Conservation (phyloP, 1,139 yeast genomes). For the Debaryomycetaceae sp. region DNA sequence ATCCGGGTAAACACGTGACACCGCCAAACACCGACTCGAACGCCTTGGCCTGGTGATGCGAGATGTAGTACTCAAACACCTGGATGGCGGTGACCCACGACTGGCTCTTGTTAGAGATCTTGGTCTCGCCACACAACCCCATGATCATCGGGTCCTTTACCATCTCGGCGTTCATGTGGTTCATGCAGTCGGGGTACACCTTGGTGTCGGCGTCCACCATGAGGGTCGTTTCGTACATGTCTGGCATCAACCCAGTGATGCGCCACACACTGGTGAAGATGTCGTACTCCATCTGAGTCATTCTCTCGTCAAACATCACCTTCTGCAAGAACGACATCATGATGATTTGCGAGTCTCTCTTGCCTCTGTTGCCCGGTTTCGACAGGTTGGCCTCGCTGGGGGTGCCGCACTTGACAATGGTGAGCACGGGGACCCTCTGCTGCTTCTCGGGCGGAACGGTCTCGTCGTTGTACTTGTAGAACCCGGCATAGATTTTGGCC, state of each 20-base stretch:
- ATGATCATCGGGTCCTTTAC: conserved; percentile 83
- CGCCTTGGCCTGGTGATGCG: conserved; percentile 95
- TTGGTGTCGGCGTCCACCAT: conserved; percentile 99
- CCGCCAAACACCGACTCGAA: conserved; percentile 96
- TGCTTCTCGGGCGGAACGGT: conserved; percentile 79
- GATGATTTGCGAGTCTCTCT: conserved; percentile 93
- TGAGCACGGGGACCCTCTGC: conserved; percentile 81
- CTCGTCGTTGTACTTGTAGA: conserved; percentile 71
- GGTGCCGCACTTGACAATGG: conserved; percentile 90
- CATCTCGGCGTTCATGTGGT: conserved; percentile 93
- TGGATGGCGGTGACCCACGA: conserved; percentile 96
- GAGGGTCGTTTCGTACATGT: conserved; percentile 74
- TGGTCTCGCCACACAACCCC: conserved; percentile 98
- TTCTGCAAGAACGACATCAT: conserved; percentile 90
- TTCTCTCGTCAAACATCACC: conserved; percentile 91
- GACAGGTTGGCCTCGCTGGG: conserved; percentile 71
- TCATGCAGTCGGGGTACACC: conserved; percentile 83
- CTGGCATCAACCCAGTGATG: conserved; percentile 85
- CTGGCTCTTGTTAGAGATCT: conserved; percentile 78
- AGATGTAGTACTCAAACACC: conserved; percentile 91
- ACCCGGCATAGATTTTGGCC: conserved; percentile 95
- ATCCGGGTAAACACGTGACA: conserved; percentile 96
- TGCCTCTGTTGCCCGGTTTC: conserved; percentile 98
- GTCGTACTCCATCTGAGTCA: conserved; percentile 90
- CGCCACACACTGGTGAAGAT: conserved; percentile 76